These are phyloP conservation scores for Botrytis paeoniae DNA, from an alignment of 2,329 filamentous ascomycete species.

Conservation along the genomic window DNA sequence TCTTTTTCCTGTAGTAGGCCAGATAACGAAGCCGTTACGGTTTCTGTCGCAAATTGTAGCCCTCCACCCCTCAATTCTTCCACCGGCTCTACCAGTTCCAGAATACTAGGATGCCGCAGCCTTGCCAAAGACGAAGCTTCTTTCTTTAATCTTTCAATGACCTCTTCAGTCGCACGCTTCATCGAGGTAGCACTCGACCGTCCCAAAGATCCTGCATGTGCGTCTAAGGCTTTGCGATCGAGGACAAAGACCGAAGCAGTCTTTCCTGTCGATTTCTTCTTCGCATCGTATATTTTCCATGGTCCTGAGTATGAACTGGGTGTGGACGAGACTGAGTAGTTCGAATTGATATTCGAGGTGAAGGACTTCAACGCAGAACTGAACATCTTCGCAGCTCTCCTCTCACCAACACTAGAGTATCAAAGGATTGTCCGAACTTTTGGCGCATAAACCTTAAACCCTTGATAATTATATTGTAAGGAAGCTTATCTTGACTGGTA, in stretches of 20 bases:
- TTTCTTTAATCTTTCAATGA: slow-evolving; percentile 84
- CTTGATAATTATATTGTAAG: background rate
- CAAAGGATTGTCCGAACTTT: background rate
- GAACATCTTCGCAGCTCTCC: slow-evolving; percentile 30
- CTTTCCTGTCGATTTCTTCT: slow-evolving; percentile 92
- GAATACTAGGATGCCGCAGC: slow-evolving; percentile 83
- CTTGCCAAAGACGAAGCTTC: slow-evolving; percentile 87
- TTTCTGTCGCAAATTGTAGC: slow-evolving; percentile 92
- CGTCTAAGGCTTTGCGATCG: slow-evolving; percentile 81
- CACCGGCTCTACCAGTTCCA: slow-evolving; percentile 91
- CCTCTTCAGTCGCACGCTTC: slow-evolving; percentile 82
- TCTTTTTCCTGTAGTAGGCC: slow-evolving; percentile 84
- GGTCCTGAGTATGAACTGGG: slow-evolving; percentile 80
- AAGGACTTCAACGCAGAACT: slow-evolving; percentile 86
- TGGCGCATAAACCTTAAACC: slow-evolving; percentile 5
- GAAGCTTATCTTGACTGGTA: background rate
- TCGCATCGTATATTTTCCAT: slow-evolving; percentile 97
- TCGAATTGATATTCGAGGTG: slow-evolving; percentile 84
- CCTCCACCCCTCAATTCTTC: slow-evolving; percentile 91
- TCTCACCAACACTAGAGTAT: slow-evolving; percentile 17
- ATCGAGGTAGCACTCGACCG: slow-evolving; percentile 64
- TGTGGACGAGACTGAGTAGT: slow-evolving; percentile 78
- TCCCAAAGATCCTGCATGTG: slow-evolving; percentile 59
- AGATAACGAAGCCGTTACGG: slow-evolving; percentile 83
- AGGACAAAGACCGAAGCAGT: slow-evolving; percentile 91